phyloP scores from a whole-genome alignment of 2,329 filamentous ascomycete genomes.

The Colletotrichum sp. region DNA sequence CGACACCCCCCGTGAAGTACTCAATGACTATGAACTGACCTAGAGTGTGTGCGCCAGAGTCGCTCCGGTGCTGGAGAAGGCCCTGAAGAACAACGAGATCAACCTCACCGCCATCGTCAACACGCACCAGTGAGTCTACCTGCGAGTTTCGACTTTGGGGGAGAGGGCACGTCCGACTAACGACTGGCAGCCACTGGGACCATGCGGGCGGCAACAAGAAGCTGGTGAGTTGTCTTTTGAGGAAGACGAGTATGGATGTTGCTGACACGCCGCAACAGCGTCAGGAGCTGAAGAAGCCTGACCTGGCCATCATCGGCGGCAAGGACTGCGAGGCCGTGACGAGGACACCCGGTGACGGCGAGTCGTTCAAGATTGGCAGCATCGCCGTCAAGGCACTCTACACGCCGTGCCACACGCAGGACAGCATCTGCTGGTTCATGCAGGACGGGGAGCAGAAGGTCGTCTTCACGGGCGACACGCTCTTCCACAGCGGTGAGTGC shows the following conservation, averaged over 20 bases:
- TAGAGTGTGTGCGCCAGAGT: slow-evolving; percentile 47
- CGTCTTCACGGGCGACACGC: slow-evolving; percentile 94
- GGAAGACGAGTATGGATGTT: neutral
- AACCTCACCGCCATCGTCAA: slow-evolving; percentile 92
- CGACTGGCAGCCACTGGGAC: slow-evolving; percentile 76
- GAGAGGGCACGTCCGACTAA: neutral
- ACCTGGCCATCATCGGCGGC: slow-evolving; percentile 83
- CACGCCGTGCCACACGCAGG: slow-evolving; percentile 97
- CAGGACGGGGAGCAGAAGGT: slow-evolving; percentile 77
- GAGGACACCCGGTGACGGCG: slow-evolving; percentile 74
- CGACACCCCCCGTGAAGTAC: neutral
- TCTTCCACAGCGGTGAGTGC: slow-evolving; percentile 84
- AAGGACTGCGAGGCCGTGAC: slow-evolving; percentile 84
- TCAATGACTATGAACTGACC: neutral
- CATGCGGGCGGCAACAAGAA: slow-evolving; percentile 92
- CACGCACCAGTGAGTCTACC: slow-evolving; percentile 84
- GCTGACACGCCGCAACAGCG: slow-evolving; percentile 28
- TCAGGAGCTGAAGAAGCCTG: slow-evolving; percentile 56
- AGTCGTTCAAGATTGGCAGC: slow-evolving; percentile 81
- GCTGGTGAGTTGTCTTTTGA: slow-evolving; percentile 58
- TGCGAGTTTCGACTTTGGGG: neutral
- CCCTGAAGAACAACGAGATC: slow-evolving; percentile 73
- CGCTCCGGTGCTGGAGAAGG: slow-evolving; percentile 71
- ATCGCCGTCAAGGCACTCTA: slow-evolving; percentile 88
- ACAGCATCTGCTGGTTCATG: slow-evolving; percentile 95